A percentile compares a stretch with the other conserved stretches of the same genome.
These are phyloP conservation scores for Parastagonospora avenae DNA, from an alignment of 2,329 filamentous ascomycete genomes.

Conservation along the genomic window DNA sequence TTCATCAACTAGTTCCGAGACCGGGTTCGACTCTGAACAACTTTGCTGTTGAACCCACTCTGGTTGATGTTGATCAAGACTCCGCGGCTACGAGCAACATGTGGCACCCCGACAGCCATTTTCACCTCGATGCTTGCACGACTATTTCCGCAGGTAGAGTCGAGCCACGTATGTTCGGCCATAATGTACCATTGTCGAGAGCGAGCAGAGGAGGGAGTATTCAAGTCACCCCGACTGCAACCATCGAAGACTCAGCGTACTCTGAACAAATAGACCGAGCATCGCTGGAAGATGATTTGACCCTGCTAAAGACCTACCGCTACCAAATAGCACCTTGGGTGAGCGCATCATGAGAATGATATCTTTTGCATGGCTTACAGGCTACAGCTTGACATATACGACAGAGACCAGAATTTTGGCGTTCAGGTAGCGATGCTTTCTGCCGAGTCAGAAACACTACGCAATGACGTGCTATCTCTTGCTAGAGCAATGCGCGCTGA, in stretches of 20 bases:
- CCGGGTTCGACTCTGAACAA: neutral
- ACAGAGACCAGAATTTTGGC: conserved; percentile 58
- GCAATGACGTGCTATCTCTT: neutral
- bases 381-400: conserved; percentile 61
- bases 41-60: neutral
- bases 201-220: too few species aligned
- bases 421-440: conserved; percentile 58
- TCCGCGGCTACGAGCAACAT: neutral
- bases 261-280: neutral
- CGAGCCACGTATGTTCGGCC: neutral
- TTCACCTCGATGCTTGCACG: neutral
- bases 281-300: conserved; percentile 30
- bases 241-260: neutral
- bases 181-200: neutral
- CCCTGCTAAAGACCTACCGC: conserved; percentile 53
- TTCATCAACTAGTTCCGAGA: neutral
- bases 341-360: conserved; percentile 9
- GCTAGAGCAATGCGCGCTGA: neutral
- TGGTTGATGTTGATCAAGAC: neutral
- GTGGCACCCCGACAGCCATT: neutral
- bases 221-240: neutral
- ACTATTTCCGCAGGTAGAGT: neutral
- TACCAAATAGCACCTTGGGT: conserved; percentile 61
- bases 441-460: conserved; percentile 19
- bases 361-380: neutral